Base-by-base conservation (phyloP, 1,284 basidiomycete species). In the Entoloma clypeatum region DNA sequence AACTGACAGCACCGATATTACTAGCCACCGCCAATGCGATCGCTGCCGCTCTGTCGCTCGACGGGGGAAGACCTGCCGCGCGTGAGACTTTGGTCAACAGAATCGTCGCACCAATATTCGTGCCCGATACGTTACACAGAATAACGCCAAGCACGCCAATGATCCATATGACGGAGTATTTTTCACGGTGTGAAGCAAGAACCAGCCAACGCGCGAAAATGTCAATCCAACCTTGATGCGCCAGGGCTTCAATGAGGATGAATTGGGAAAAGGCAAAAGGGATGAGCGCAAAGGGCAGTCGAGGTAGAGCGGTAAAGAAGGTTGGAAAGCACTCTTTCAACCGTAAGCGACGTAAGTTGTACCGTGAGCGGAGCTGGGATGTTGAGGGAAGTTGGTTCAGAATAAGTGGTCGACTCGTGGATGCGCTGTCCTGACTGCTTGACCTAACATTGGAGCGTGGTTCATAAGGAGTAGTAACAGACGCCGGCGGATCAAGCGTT, bases 251-350 rank as follows among this genome's bases (percentile, higher is more conserved):
- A 40, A 96, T 92, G 34, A 98, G 79, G 54, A 98, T 92, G 67
- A 98, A 98, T 69, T 96, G 92, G 4, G 86, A 84, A 60, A 98
- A 92, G 0, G 93, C 90, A 57, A 98, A 98, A 0, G 92, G 92
- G 7, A 97, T 69, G 5, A 98, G 77, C 7, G 79, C 75, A 45
- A 92, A 76, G 0, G 92, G 92, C 0, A 94, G 71, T 7, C 86
- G 75, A 1, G 79, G 76, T 2, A 85, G 61, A 0, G 88, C 81
- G 11, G 74, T 77, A 53, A 75, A 70, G 27, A 90, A 75, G 0
- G 86, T 93, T 0, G 92, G 93, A 57, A 92, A 89, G 33, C 63
- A 71, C 6, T 43, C 41, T 2, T 65, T 34, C 6, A 73, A 57
- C 10, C 29, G 38, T 0, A 41, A 23, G 50, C 61, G 48, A 41